phyloP scores from a whole-genome alignment of 2,329 filamentous ascomycete species.

The Aspergillus fructus region DNA sequence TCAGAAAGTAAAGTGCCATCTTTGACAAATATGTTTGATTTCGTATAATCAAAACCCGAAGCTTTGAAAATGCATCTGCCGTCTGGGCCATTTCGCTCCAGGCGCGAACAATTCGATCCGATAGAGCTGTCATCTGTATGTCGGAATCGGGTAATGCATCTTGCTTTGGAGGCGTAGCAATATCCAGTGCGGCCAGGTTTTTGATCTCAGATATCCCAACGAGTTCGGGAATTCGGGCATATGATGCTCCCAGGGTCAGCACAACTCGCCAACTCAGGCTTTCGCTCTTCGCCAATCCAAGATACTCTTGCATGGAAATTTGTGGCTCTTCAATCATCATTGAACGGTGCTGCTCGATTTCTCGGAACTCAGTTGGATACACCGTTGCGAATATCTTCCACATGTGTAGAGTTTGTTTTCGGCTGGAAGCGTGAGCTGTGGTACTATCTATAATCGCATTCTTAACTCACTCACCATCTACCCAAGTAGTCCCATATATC shows the following conservation, averaged over 20 bases:
- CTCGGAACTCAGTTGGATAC: constrained; percentile 38
- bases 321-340: constrained; percentile 30
- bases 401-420: constrained; percentile 40
- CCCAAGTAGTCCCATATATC: constrained; percentile 41
- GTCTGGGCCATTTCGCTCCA: constrained; percentile 41
- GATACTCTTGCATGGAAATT: constrained; percentile 36
- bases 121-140: constrained; percentile 24
- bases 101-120: constrained; percentile 40
- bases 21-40: constrained; percentile 32
- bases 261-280: constrained; percentile 34
- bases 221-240: constrained; percentile 34
- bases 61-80: constrained; percentile 35
- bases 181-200: constrained; percentile 43
- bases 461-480: constrained; percentile 29
- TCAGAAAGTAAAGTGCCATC: constrained; percentile 34
- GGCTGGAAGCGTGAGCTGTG: constrained; percentile 20
- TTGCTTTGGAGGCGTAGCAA: constrained; percentile 24
- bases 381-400: constrained; percentile 44
- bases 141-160: constrained; percentile 13
- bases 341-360: constrained; percentile 27
- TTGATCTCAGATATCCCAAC: constrained; percentile 38
- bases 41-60: constrained; percentile 38
- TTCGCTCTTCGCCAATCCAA: constrained; percentile 33
- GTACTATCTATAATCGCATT: background rate
- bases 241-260: constrained; percentile 34